Conservation (phyloP, 495 filamentous ascomycete genomes). For the Penicillium longicatenatum region DNA sequence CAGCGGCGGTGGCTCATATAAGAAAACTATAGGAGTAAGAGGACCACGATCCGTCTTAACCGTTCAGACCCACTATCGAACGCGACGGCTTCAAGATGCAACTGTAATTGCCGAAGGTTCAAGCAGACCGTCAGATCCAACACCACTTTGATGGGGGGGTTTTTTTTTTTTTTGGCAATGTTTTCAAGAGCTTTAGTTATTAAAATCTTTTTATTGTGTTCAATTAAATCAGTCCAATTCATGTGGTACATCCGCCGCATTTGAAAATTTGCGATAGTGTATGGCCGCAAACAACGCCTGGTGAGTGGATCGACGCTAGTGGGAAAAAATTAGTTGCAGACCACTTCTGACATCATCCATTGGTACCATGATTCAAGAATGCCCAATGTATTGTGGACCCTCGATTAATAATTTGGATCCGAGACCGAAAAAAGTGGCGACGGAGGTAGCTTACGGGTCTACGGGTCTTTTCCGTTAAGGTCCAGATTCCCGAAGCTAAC, state of each 20-base stretch:
- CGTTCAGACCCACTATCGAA: slow-evolving; percentile 23
- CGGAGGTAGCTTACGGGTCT: not conserved
- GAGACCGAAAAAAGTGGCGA: not conserved
- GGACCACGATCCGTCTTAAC: slow-evolving; percentile 21
- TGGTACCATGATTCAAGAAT: not conserved
- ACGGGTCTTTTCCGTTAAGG: not conserved
- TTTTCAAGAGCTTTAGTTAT: too few species aligned
- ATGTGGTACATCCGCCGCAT: not conserved
- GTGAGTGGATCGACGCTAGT: not conserved
- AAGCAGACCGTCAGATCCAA: not conserved
- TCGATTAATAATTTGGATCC: not conserved
- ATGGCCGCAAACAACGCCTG: not conserved
- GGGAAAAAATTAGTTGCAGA: not conserved
- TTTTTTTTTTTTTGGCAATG: not conserved
- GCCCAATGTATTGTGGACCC: not conserved
- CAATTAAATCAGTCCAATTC: not conserved
- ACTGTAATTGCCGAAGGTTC: slow-evolving; percentile 14
- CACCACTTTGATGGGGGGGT: not conserved
- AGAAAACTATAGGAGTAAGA: slow-evolving; percentile 7
- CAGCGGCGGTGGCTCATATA: not conserved
- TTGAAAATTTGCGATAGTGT: not conserved
- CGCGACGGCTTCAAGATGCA: slow-evolving; percentile 15
- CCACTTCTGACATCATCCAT: not conserved
- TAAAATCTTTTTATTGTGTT: not conserved
- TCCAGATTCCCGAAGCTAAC: not conserved